Base-by-base conservation (phyloP, 345 rosid genomes). In the Boechera stricta region DNA sequence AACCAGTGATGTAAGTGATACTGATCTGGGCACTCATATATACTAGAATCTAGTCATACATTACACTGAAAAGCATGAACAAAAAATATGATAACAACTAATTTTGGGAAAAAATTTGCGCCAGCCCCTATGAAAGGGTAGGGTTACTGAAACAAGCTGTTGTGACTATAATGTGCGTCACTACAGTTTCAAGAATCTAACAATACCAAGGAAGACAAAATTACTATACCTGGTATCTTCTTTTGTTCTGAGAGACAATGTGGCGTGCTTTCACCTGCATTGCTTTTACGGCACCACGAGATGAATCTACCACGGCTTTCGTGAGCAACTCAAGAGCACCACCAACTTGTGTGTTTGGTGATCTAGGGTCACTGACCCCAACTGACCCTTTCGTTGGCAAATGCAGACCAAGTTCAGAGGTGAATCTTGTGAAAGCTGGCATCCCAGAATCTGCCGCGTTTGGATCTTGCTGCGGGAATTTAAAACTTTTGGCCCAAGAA, bases 241-340 rank as follows among this genome's bases (percentile, higher is more conserved):
- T 74, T 76, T 94, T 94, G 69, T 94, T 94, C 83, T 94, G 98
- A 55, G 98, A 94, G 66, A 92, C 97, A 61, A 89, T 86, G 67
- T 90, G 98, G 12, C 98, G 87, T 62, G 98, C 97, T 86, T 90
- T 94, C 81, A 90, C 92, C 84, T 94, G 97, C 67, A 90, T 88
- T 2, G 97, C 98, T 85, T 90, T 94, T 13, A 92, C 95, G 2
- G 97, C 97, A 85, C 82, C 89, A 80, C 81, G 84, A 26, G 98
- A 92, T n/a, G 97, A 82, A 76, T 92, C 97, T 72, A 90, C 90
- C 70, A 94, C 80, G 3, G 91, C 97, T 55, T 89, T 92, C 15
- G 89, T 87, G 51, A 94, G 77, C 53, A 92, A 89, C 76, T 85
- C 95, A 63, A 94, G 67, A 55, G 86, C 80, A 51, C 87, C 87